phyloP scores from a whole-genome alignment of 164 flowering plant species.

The Tinospora cordifolia region DNA sequence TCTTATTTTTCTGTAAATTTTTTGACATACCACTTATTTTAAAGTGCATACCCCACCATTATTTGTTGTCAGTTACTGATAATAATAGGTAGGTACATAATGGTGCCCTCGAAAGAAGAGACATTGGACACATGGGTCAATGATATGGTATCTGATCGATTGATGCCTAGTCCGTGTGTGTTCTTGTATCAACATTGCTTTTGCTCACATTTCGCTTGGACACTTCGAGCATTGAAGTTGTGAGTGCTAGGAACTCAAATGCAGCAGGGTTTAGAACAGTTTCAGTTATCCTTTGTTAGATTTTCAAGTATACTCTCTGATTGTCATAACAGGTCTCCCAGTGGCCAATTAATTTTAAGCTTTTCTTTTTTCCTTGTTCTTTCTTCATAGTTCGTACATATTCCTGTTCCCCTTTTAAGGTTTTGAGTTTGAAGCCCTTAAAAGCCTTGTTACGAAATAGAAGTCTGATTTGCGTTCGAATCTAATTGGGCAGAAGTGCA shows the following conservation, averaged over 20 bases:
- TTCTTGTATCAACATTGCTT: neutral
- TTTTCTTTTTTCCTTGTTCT: no score
- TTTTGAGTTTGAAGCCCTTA: no score
- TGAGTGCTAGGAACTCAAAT: no score
- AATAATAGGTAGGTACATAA: neutral
- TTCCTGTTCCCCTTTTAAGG: no score
- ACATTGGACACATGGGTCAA: neutral
- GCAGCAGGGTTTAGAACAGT: no score
- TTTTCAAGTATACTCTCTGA: no score
- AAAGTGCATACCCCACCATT: conserved; percentile 4
- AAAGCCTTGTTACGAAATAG: neutral
- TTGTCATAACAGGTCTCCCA: no score
- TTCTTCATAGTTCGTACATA: no score
- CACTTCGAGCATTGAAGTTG: no score
- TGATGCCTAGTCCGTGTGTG: neutral
- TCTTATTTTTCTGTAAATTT: conserved; percentile 4
- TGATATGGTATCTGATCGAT: neutral
- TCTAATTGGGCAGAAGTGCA: neutral
- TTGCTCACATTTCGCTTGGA: no score
- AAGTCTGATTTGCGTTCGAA: neutral
- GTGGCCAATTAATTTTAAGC: no score
- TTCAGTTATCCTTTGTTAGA: no score
- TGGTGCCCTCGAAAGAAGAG: neutral
- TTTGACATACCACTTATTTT: neutral
- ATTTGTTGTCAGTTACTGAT: conserved; percentile 8